These are phyloP conservation scores for Acer saccharum DNA, from an alignment of 345 rosid species.

Conservation along the genomic window DNA sequence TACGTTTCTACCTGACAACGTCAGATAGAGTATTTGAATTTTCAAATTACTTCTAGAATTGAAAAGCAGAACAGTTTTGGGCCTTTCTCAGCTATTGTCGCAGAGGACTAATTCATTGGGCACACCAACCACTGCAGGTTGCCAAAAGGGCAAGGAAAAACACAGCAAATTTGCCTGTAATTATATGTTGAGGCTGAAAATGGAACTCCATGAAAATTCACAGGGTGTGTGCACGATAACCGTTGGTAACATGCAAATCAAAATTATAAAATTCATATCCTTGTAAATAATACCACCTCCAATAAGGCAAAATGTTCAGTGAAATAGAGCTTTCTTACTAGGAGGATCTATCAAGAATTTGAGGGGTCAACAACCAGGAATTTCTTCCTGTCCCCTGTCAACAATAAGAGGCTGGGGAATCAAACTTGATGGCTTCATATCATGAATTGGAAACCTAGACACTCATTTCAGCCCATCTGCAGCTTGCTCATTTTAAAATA, in stretches of 20 bases:
- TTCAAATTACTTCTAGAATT: not conserved
- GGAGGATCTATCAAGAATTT: not conserved
- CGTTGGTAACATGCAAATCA: not conserved
- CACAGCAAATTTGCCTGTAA: not conserved
- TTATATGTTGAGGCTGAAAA: not conserved
- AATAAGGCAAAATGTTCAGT: not conserved
- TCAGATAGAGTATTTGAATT: not conserved
- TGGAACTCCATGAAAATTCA: not conserved
- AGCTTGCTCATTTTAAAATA: not conserved
- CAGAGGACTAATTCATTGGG: not conserved
- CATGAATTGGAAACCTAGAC: not conserved
- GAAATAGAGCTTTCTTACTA: no score
- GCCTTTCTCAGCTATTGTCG: not conserved
- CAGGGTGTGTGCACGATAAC: not conserved
- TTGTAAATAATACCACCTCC: not conserved
- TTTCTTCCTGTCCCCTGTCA: not conserved
- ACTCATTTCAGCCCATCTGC: not conserved
- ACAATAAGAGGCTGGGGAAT: not conserved
- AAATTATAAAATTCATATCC: not conserved
- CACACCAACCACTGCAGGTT: not conserved
- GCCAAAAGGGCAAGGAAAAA: not conserved
- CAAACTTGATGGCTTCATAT: not conserved
- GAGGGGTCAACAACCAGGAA: not conserved
- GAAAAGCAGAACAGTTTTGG: not conserved
- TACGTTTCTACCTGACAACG: not conserved